These are phyloP conservation scores for Marasmius fiardii DNA, from an alignment of 1,284 basidiomycete species.

Conservation along the genomic window DNA sequence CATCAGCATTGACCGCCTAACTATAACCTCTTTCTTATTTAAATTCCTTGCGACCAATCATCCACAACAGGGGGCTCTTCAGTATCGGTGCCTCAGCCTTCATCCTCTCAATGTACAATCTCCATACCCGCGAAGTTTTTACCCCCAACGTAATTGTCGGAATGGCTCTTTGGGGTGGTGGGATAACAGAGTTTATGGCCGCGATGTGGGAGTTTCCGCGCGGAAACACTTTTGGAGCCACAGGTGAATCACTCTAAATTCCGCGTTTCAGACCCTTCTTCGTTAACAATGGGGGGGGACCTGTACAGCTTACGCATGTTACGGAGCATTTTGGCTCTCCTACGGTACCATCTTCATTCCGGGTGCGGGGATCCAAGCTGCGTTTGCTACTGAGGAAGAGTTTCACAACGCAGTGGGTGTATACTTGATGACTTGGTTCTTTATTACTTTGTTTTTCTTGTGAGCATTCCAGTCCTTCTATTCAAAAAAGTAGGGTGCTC, in stretches of 20 bases:
- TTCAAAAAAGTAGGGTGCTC: too few species aligned
- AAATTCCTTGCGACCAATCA: too few species aligned
- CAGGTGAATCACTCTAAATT: too few species aligned
- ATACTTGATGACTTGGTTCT: conserved; percentile 64
- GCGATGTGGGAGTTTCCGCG: conserved; percentile 82
- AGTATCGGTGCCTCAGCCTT: conserved; percentile 50
- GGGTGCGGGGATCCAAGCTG: conserved; percentile 50
- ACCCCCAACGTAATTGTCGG: conserved; percentile 77
- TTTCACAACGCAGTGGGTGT: conserved; percentile 60
- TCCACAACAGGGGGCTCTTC: not conserved
- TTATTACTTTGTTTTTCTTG: conserved; percentile 29
- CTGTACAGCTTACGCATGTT: conserved; percentile 58
- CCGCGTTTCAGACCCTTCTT: not conserved
- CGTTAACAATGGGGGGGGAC: not conserved
- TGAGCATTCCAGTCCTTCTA: conserved; percentile 14
- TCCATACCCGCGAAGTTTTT: conserved; percentile 46
- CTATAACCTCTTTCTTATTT: too few species aligned
- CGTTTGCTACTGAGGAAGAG: conserved; percentile 43
- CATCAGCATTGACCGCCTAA: too few species aligned
- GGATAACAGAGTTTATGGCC: conserved; percentile 72
- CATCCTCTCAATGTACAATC: conserved; percentile 66
- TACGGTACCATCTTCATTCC: conserved; percentile 68
- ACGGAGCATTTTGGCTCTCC: conserved; percentile 80
- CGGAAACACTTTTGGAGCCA: conserved; percentile 68
- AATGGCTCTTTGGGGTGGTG: conserved; percentile 81